Conservation (phyloP, 345 rosid species). For the Populus pruinosa region DNA sequence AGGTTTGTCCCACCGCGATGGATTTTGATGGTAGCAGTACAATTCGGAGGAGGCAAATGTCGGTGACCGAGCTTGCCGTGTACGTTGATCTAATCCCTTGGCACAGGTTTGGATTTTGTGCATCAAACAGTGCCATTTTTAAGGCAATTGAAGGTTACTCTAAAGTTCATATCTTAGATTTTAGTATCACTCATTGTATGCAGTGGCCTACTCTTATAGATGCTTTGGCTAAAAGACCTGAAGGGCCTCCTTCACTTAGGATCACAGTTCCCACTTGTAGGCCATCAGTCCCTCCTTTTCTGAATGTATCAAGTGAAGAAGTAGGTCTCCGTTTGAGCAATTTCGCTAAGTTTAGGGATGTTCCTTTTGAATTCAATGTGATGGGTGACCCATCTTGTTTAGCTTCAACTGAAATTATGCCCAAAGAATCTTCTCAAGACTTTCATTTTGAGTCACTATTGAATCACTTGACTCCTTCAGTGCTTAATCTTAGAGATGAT, state of each 20-base stretch:
- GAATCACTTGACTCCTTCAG: conserved; percentile 31
- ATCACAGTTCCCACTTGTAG: conserved; percentile 51
- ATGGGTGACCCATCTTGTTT: conserved; percentile 13
- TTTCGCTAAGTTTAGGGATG: conserved; percentile 53
- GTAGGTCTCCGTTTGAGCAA: conserved; percentile 54
- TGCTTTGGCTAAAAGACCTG: conserved; percentile 54
- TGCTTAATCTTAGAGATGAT: conserved; percentile 38
- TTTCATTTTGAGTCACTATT: conserved; percentile 37
- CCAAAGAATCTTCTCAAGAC: conserved; percentile 16
- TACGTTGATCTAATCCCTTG: conserved; percentile 75
- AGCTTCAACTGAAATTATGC: background rate
- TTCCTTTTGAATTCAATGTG: conserved; percentile 53
- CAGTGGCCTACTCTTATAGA: conserved; percentile 78
- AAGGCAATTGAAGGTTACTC: conserved; percentile 47
- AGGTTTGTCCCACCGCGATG: conserved; percentile 50
- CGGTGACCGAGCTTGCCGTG: conserved; percentile 63
- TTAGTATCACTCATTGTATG: conserved; percentile 68
- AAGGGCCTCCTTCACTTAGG: conserved; percentile 63
- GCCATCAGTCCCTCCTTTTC: conserved; percentile 58
- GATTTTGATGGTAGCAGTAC: conserved; percentile 37
- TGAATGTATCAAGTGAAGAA: conserved; percentile 46
- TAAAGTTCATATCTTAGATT: conserved; percentile 56
- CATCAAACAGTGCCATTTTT: conserved; percentile 51
- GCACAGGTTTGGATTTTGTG: conserved; percentile 71
- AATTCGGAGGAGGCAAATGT: conserved; percentile 39